Base-by-base conservation (phyloP, 2,329 filamentous ascomycete species). In the Colletotrichum agaves region DNA sequence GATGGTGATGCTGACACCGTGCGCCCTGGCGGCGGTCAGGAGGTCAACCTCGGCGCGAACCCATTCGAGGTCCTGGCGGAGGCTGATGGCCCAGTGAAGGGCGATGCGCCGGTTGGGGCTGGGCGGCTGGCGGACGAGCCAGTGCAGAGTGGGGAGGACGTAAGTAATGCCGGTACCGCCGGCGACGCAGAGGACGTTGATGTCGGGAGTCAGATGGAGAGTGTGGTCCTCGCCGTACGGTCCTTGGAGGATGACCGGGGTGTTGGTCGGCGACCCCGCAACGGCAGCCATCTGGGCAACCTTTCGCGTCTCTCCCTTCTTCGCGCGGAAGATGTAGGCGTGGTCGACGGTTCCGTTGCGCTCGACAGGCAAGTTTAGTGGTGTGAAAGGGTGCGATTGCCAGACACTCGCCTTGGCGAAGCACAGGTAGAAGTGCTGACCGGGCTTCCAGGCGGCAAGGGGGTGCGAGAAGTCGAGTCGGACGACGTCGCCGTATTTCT, bases 381-480 rank as follows among this genome's bases (percentile, higher is more conserved):
- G 87, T 0, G 90, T 92, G 73, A 93, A 91, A 0, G 91, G 91
- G 72, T 93, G 91, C 0, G 88, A 88, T 76, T 93, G 90, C 89
- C 90, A 92, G 72, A 93, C 84, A 72, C 84, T 90, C 35, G 87
- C 80, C 68, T 89, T 85, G 0, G 88, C 82, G 72, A 93, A 93
- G 75, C 86, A 90, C 15, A 93, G 80, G 72, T 88, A 93, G 75
- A 91, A 93, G 74, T 93, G 91, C 76, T 93, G 88, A 10, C 91
- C 90, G 12, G 91, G 80, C 12, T 82, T 79, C 90, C 90, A 93
- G 0, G 85, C 75, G 31, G 84, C 82, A 58, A 91, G 88, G 2
- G 82, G 75, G 70, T 91, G 88, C 1, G 85, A 78, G 67, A 93
- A 88, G 61, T 93, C 90, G 4, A 94, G 78, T 1, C 91, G 84